Base-by-base conservation (phyloP, 768 basidiomycete species). In the Dendrothele bispora region DNA sequence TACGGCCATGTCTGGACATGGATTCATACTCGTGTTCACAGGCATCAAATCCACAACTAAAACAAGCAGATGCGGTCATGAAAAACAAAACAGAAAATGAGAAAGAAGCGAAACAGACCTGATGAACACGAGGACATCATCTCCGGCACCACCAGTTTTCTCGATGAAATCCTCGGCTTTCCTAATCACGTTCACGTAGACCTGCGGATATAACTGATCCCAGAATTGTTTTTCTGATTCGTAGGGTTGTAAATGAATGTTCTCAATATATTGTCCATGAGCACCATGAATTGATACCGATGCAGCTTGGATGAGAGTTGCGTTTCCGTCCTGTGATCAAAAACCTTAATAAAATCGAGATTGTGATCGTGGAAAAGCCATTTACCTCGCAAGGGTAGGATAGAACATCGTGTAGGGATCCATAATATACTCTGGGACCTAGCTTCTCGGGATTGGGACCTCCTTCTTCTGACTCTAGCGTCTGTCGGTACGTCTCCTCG, bases 1-100 rank as follows among this genome's bases (percentile, higher is more conserved):
- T 87, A n/a, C 93, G 84, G 29, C 81, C 78, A 61, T 99, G 95
- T 14, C 95, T 74, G 21, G 91, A 92, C 95, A 99, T 99, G 3
- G 83, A 85, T 11, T 80, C 70, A 52, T 86, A 84, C 60, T 99
- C 95, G 58, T 97, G 92, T 60, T 94, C 88, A 43, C 86, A 91
- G 0, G 95, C 95, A 55, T 99, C 95, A 69, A 98, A 93, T 1
- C 95, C 95, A 52, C 90, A 91, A 55, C 93, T 95, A 53, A 25
- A 26, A 18, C 1, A 30, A 25, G 15, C 28, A 20, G 14, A 57
- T 46, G 45, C 7, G 46, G 18, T 34, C 12, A 25, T n/a, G 21
- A 25, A 26, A 38, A 22, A 43, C 4, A 17, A 39, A 18, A 24
- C 18, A 50, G 40, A 6, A 14, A 24, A 24, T 17, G 0, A 32